A percentile compares a stretch with the other conserved stretches of the same genome.
phyloP scores from a whole-genome alignment of 2,329 filamentous ascomycete genomes.

The Harringtonia aguacate region DNA sequence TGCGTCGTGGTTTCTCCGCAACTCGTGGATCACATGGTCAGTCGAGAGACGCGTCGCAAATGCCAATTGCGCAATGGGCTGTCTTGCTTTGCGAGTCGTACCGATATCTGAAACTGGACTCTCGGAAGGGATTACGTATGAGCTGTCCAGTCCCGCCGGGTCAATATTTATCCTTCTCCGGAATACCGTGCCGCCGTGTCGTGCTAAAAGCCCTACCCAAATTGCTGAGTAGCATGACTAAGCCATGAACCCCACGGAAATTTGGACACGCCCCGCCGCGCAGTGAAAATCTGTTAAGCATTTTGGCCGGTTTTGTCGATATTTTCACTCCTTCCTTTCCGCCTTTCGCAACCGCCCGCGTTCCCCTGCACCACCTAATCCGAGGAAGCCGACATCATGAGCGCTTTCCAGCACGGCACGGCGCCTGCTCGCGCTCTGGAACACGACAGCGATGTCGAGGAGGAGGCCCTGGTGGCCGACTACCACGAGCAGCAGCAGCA shows the following conservation, averaged over 20 bases:
- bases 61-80: too few relatives aligned
- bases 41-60: too few relatives aligned
- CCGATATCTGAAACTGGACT: too few relatives aligned
- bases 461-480: slow-evolving; percentile 91
- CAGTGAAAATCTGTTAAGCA: neutral
- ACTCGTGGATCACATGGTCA: neutral
- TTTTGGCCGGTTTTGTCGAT: neutral
- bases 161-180: too few relatives aligned
- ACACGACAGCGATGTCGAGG: slow-evolving; percentile 89
- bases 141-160: too few relatives aligned
- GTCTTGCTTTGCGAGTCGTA: too few relatives aligned
- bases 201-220: slow-evolving; percentile 2
- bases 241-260: slow-evolving; percentile 6
- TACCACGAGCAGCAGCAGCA: slow-evolving; percentile 96
- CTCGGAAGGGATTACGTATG: too few relatives aligned
- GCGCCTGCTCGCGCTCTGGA: slow-evolving; percentile 50
- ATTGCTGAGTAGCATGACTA: neutral
- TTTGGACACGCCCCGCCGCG: slow-evolving; percentile 1
- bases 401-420: slow-evolving; percentile 50
- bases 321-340: neutral
- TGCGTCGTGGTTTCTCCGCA: neutral
- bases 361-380: too few relatives aligned
- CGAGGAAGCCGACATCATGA: slow-evolving; percentile 42
- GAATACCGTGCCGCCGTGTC: too few relatives aligned
- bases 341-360: neutral